These are phyloP conservation scores for Saturnispora galanensis DNA, from an alignment of 805 yeast species.

Conservation along the genomic window DNA sequence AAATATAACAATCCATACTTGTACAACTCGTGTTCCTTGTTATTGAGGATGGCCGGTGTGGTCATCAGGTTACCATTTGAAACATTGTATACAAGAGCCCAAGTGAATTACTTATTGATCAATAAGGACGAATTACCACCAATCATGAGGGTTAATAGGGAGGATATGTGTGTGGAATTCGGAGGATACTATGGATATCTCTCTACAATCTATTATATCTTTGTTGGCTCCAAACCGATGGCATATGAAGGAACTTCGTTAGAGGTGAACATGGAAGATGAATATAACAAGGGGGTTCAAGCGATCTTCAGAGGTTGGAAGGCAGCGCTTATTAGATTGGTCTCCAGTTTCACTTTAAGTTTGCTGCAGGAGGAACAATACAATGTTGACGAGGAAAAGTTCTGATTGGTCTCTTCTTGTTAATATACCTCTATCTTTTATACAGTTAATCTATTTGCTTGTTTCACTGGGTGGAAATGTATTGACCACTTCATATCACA, in stretches of 20 bases:
- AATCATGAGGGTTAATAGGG: slow-evolving; percentile 35
- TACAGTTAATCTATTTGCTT: too few relatives aligned
- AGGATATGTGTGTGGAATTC: slow-evolving; percentile 50
- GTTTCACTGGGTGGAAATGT: too few relatives aligned
- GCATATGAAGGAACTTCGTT: slow-evolving; percentile 19
- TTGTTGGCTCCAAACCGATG: slow-evolving; percentile 28
- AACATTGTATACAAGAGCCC: slow-evolving; percentile 76
- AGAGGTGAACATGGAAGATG: slow-evolving; percentile 24
- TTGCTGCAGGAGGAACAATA: slow-evolving; percentile 43
- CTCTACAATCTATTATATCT: slow-evolving; percentile 41
- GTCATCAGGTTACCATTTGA: slow-evolving; percentile 79
- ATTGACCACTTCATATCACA: too few relatives aligned
- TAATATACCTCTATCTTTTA: too few relatives aligned
- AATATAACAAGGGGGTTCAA: slow-evolving; percentile 37
- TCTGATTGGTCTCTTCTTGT: slow-evolving; percentile 11
- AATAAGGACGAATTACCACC: slow-evolving; percentile 27
- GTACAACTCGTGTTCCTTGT: slow-evolving; percentile 48
- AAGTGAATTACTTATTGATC: slow-evolving; percentile 50
- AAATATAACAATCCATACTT: slow-evolving; percentile 50
- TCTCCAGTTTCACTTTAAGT: slow-evolving; percentile 76
- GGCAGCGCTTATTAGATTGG: slow-evolving; percentile 65
- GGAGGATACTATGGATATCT: slow-evolving; percentile 46
- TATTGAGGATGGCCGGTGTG: slow-evolving; percentile 57
- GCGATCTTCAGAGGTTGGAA: slow-evolving; percentile 85
- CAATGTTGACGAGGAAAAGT: slow-evolving; percentile 33